Evolutionary conservation across 2,329 filamentous ascomycete genomes (phyloP), one percentile per base, ranked within the genome.

Genomic region (Arthrobotrys conoides): DNA sequence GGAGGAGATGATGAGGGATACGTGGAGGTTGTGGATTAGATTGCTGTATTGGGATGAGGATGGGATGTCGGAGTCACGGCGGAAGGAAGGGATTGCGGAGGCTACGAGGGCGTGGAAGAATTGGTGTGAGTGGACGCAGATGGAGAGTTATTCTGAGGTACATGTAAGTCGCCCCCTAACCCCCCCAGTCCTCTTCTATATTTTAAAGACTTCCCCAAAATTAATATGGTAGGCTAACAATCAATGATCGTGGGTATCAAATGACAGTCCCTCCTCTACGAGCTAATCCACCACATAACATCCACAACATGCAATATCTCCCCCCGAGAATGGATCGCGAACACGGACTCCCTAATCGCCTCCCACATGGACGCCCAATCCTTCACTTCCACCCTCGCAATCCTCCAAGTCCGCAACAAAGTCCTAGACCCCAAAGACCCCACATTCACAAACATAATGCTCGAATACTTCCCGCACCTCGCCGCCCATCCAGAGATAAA

Each of bases 1-100:
- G 27, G 73, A 77, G 59, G 73, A 71, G 67, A 77, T 77, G 73
- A 77, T 77, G 73, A 38, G 73, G 51, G 73, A 77, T 68, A 71
- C 67, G 1, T 77, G 73, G 73, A 57, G 36, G 61, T 68, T 77
- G 44, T 77, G 73, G 73, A 77, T 77, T 27, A 57, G 53, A 36
- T 18, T 77, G 33, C 36, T 77, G 51, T 77, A 71, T 48, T 77
- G 73, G 73, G 73, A 77, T 36, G 73, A 77, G n/a, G 73, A 71
- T 10, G 73, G 67, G 2, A 77, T 71, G 73, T 44, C 48, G 44
- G 73, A 77, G 44, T 27, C n/a, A 8, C 22, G 73, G 16, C 27
- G 53, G 67, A 66, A 61, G 44, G 73, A 77, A 53, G 61, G 61
- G 9, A 20, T 1, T 8, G 67, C 61, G 20, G 68, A 71, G 53